These are phyloP conservation scores for Sextonia rubra DNA, from an alignment of 164 flowering plant species.

Conservation along the genomic window DNA sequence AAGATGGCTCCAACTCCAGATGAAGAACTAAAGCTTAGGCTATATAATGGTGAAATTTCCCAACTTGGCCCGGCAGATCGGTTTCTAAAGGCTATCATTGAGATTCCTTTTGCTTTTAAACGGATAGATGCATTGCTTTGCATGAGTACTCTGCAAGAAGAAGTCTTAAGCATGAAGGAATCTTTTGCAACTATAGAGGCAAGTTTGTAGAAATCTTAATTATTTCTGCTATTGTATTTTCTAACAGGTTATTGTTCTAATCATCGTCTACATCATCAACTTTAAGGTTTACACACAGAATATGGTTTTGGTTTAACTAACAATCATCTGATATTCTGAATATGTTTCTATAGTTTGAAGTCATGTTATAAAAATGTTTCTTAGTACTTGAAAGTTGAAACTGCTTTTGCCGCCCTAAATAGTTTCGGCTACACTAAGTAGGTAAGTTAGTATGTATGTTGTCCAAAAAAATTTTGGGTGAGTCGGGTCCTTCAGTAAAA, in stretches of 20 bases:
- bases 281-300: too few species aligned
- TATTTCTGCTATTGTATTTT: neutral
- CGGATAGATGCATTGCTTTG: constrained; percentile 66
- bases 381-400: too few species aligned
- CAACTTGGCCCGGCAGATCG: constrained; percentile 85
- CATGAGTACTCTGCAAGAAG: constrained; percentile 69
- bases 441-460: too few species aligned
- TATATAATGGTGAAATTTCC: constrained; percentile 60
- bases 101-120: constrained; percentile 77
- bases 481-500: too few species aligned
- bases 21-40: constrained; percentile 81
- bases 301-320: too few species aligned
- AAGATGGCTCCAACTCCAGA: constrained; percentile 86
- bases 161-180: constrained; percentile 44
- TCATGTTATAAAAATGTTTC: too few species aligned
- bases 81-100: constrained; percentile 66
- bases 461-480: too few species aligned
- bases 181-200: constrained; percentile 77
- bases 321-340: too few species aligned
- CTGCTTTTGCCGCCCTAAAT: too few species aligned
- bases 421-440: too few species aligned
- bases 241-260: neutral
- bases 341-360: too few species aligned
- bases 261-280: neutral
- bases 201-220: constrained; percentile 2